These are phyloP conservation scores for Megacollybia marginata DNA, from an alignment of 768 basidiomycete genomes.

Conservation along the genomic window DNA sequence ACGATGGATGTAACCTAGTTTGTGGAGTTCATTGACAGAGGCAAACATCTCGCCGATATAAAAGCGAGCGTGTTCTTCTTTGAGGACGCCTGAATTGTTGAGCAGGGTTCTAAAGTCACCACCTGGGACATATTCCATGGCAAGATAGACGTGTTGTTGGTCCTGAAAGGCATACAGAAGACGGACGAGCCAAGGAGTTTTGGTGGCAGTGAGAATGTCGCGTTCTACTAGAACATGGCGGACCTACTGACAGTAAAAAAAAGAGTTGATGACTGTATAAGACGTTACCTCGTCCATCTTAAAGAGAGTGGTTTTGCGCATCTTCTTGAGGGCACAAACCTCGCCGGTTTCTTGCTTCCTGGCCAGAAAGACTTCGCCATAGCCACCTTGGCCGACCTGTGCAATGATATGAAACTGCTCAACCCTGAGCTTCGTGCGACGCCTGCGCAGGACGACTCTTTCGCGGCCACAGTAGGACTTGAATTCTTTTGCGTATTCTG, in stretches of 20 bases:
- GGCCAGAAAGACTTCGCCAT: slow-evolving; percentile 95
- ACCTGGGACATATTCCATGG: slow-evolving; percentile 99
- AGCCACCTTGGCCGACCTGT: slow-evolving; percentile 98
- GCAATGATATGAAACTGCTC: slow-evolving; percentile 98
- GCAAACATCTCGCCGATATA: slow-evolving; percentile 99
- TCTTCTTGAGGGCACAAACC: slow-evolving; percentile 95
- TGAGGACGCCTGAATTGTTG: slow-evolving; percentile 96
- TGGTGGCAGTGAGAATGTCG: slow-evolving; percentile 95
- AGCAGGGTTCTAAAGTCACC: slow-evolving; percentile 97
- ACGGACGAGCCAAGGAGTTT: slow-evolving; percentile 94
- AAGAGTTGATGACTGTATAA: slow-evolving; percentile 4
- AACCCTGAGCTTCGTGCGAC: slow-evolving; percentile 87
- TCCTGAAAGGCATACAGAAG: slow-evolving; percentile 98
- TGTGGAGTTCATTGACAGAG: slow-evolving; percentile 89
- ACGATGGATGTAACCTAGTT: slow-evolving; percentile 96
- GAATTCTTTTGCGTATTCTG: slow-evolving; percentile 72
- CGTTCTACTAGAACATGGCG: slow-evolving; percentile 98
- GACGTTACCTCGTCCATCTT: slow-evolving; percentile 92
- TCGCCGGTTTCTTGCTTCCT: slow-evolving; percentile 93
- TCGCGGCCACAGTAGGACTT: slow-evolving; percentile 92
- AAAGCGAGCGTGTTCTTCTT: slow-evolving; percentile 94
- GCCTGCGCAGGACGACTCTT: slow-evolving; percentile 82
- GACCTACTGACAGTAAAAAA: slow-evolving; percentile 42
- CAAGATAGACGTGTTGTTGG: slow-evolving; percentile 82
- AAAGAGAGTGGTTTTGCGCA: slow-evolving; percentile 87